Evolutionary conservation across 768 basidiomycete genomes (phyloP).

Genomic region (Boletus sp.): DNA sequence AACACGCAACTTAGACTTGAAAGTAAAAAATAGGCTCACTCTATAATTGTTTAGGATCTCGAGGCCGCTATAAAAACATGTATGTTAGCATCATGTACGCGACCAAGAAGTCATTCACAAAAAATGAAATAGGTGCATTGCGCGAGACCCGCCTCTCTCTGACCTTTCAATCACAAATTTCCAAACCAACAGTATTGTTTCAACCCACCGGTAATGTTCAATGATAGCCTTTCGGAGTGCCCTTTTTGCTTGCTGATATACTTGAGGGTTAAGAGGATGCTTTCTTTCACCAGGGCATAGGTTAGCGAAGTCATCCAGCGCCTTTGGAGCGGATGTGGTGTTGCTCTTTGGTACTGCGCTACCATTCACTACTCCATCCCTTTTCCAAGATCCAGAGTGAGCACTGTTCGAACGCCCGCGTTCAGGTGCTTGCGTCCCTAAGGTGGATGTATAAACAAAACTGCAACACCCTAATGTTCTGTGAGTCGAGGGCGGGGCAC

Average conservation of each 20-base stretch:
- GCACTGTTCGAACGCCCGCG: not conserved
- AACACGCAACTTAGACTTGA: not conserved
- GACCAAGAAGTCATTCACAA: not conserved
- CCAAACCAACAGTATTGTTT: not conserved
- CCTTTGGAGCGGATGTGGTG: not conserved
- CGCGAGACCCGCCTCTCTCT: not conserved
- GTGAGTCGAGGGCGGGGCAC: not conserved
- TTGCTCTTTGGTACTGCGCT: not conserved
- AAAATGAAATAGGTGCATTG: not conserved
- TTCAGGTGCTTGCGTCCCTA: not conserved
- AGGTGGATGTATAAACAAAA: not conserved
- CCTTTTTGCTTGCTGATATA: constrained; percentile 79
- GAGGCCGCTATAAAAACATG: constrained; percentile 49
- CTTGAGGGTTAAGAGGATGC: constrained; percentile 57
- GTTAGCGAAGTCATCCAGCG: not conserved
- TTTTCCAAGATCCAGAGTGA: not conserved
- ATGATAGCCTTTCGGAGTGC: constrained; percentile 77
- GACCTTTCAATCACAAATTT: not conserved
- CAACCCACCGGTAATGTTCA: constrained; percentile 72
- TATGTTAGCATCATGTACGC: constrained; percentile 6
- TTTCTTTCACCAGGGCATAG: not conserved
- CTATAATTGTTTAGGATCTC: constrained; percentile 90
- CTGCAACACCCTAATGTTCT: not conserved
- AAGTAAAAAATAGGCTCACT: constrained; percentile 34
- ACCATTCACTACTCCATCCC: not conserved